phyloP scores from a whole-genome alignment of 495 filamentous ascomycete genomes.

The Tuber magnatum region DNA sequence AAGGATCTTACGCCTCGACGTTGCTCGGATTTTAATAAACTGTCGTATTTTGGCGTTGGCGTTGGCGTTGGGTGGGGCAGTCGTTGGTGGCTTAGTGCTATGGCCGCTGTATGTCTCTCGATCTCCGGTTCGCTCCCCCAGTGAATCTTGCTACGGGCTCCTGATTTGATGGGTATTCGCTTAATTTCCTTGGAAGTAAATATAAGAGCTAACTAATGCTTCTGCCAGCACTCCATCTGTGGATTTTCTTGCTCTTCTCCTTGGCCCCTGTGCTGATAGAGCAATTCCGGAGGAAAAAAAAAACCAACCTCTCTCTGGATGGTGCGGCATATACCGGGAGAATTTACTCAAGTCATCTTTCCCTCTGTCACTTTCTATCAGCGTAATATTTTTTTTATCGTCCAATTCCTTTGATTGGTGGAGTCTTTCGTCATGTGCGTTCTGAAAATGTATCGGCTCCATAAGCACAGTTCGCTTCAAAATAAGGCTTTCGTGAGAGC shows the following conservation, averaged over 20 bases:
- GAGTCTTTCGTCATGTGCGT: not conserved
- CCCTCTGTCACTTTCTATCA: not conserved
- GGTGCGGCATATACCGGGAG: not conserved
- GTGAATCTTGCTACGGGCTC: not conserved
- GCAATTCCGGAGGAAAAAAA: not conserved
- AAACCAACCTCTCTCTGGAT: not conserved
- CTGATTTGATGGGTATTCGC: not conserved
- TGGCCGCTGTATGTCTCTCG: not conserved
- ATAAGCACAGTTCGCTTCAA: not conserved
- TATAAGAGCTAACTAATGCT: not conserved
- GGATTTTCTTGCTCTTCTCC: not conserved
- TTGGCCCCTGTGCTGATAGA: not conserved
- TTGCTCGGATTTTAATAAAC: not conserved
- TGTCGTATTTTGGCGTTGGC: not conserved
- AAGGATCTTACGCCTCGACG: not conserved
- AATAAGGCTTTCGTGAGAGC: not conserved
- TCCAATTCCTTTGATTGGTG: not conserved
- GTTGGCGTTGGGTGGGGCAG: not conserved
- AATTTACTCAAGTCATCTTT: not conserved
- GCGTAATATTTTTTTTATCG: not conserved
- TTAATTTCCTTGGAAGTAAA: not conserved
- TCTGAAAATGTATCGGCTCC: not conserved
- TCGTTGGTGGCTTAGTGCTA: not conserved
- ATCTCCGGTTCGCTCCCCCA: not conserved
- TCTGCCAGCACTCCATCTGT: not conserved